Base-by-base conservation (phyloP, 345 rosid species). In the Viola odorata region DNA sequence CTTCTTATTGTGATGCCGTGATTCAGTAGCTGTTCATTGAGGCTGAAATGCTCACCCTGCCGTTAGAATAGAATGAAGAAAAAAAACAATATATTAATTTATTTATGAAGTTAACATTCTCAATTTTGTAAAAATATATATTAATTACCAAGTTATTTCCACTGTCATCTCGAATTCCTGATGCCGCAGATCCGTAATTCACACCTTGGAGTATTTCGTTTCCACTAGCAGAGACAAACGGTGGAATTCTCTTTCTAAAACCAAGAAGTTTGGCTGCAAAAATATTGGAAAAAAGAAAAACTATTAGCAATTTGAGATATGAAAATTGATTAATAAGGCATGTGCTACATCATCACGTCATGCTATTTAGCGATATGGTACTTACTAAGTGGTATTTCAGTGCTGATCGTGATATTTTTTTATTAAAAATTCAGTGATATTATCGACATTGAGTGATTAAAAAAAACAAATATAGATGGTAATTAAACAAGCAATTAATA, bases 41-140 rank as follows among this genome's bases (percentile, higher is more conserved):
- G 16, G 50, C 49, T 9, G 8, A 66, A 2, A n/a, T 41, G 42
- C 13, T 1, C 41, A 17, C 69, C 69, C 63, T 66, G 10, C 68
- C 13, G 11, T 5, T 7, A 6, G 6, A 37, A 12, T 7, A 16
- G 13, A 47, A 37, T 14, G 3, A 23, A n/a, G 55, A 37, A 14
- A 12, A 52, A 23, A 5, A 17, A 8, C 23, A 37, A n/a, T 52
- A n/a, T 12, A 52, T 7, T 12, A 17, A 9, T 23, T 16, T 6
- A 23, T 14, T 14, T 52, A 53, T 11, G 12, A 11, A 23, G n/a
- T n/a, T n/a, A n/a, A n/a, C n/a, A n/a, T n/a, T n/a, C 23, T 6
- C 4, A 51, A 3, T 17, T 6, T 51, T 7, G 37, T 37, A 55
- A 14, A 40, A 40, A 55, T 5, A 50, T 3, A 50, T 50, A 14